Conservation (phyloP, 2,329 filamentous ascomycete genomes). For the Keithomyces neogunnii region DNA sequence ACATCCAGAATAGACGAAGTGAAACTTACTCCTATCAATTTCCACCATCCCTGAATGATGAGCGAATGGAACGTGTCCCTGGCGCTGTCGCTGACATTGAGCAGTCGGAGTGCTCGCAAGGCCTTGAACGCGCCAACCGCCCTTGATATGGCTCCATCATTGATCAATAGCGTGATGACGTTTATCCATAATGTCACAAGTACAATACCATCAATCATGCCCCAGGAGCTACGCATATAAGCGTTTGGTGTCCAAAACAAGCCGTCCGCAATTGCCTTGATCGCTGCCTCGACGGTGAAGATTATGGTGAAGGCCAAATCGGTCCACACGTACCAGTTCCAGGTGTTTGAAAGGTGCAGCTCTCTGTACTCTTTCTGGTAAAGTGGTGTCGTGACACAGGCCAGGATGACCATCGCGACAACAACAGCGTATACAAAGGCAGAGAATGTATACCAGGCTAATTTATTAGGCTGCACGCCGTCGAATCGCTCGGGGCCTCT, state of each 20-base stretch:
- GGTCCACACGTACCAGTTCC: constrained; percentile 92
- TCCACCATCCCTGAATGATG: constrained; percentile 89
- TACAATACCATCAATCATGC: constrained; percentile 87
- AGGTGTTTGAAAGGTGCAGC: constrained; percentile 46
- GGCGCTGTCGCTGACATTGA: constrained; percentile 94
- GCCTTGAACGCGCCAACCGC: constrained; percentile 97
- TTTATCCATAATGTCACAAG: constrained; percentile 93
- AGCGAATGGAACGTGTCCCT: constrained; percentile 95
- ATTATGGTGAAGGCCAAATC: constrained; percentile 83
- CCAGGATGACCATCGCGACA: constrained; percentile 94
- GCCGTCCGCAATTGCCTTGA: constrained; percentile 93
- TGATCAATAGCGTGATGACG: constrained; percentile 70
- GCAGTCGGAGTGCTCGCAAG: constrained; percentile 75
- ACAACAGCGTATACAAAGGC: constrained; percentile 91
- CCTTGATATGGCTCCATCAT: constrained; percentile 77
- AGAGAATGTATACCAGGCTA: constrained; percentile 88
- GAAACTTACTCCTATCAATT: constrained; percentile 69
- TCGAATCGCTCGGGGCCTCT: constrained; percentile 81
- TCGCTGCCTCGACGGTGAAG: constrained; percentile 76
- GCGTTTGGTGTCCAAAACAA: constrained; percentile 96
- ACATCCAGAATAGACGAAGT: neutral
- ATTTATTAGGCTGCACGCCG: constrained; percentile 79
- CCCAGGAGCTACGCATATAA: constrained; percentile 94
- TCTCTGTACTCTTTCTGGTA: constrained; percentile 85
- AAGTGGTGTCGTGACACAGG: constrained; percentile 87